Evolutionary conservation across 2,329 filamentous ascomycete species (phyloP), one percentile per base, ranked within the genome.

Genomic region (Camillea tinctor): DNA sequence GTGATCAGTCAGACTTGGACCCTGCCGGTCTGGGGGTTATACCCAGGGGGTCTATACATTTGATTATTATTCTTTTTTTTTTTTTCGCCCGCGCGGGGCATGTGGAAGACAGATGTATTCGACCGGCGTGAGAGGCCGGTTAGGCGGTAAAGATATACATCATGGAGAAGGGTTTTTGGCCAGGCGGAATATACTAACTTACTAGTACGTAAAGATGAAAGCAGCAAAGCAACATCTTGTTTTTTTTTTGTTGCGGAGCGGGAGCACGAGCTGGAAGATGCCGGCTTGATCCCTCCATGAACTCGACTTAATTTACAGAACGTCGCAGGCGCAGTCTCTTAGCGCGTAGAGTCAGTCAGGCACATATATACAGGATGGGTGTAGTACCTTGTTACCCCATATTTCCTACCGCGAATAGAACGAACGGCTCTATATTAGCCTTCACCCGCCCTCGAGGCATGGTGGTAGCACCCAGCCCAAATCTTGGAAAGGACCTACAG

Each of bases 281-380:
- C 61, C 63, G 68, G 58, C 63, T 57, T 60, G 67, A 66, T 59
- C 69, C 66, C 64, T 64, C 65, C 63, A 67, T 65, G 62, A 65
- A 58, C 66, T 60, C 63, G 61, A 66, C 61, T 70, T 71, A 71
- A 72, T 71, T 68, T 71, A 65, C 57, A 63, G 64, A 63, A 59
- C 64, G 64, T 69, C 62, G 65, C 68, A 69, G 60, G 66, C 60
- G 60, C 62, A 57, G 58, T 62, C 63, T 65, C 50, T 57, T 66
- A 64, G 61, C 65, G 63, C 63, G 68, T 60, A 62, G 62, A 59
- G 63, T 62, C 64, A 66, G 63, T 56, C 63, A 65, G 61, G 64
- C 60, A 66, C 66, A 52, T 66, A 61, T 68, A 62, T 63, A 56
- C 61, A 48, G 36, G 22, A 52, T 55, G 19, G 15, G 59, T 63